Percentiles rank a stretch among this genome's conserved stretches.
phyloP scores from a whole-genome alignment of 768 basidiomycete genomes.

The Panus rudis region DNA sequence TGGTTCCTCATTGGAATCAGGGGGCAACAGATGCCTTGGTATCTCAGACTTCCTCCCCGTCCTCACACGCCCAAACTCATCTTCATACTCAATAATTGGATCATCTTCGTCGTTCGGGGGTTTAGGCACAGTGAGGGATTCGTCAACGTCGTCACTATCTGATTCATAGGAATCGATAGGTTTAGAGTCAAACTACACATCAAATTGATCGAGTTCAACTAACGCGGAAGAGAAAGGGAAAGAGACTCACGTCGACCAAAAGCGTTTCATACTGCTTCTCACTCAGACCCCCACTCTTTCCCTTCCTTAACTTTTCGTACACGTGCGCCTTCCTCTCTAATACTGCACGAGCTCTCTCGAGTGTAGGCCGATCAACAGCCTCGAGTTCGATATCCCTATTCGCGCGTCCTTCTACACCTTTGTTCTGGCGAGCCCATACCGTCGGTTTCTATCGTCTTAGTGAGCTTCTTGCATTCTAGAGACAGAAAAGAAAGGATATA shows the following conservation, averaged over 20 bases:
- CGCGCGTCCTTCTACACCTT: conserved; percentile 60
- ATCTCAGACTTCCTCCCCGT: conserved; percentile 69
- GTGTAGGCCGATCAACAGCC: conserved; percentile 56
- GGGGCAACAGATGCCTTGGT: conserved; percentile 53
- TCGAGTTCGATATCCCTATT: conserved; percentile 67
- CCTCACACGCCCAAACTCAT: conserved; percentile 78
- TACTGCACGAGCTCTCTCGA: conserved; percentile 64
- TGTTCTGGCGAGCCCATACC: conserved; percentile 70
- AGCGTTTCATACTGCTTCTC: conserved; percentile 68
- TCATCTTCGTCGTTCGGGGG: conserved; percentile 48
- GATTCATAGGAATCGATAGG: conserved; percentile 46
- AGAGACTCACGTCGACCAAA: conserved; percentile 64
- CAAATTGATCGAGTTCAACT: conserved; percentile 18
- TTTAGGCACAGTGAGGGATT: conserved; percentile 60
- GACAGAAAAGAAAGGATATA: not conserved
- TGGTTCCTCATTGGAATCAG: conserved; percentile 33
- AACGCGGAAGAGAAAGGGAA: conserved; percentile 1
- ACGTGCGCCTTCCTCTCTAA: conserved; percentile 75
- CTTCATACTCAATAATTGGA: conserved; percentile 78
- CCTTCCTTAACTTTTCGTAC: conserved; percentile 72
- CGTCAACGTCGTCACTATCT: conserved; percentile 74
- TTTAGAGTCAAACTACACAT: conserved; percentile 54
- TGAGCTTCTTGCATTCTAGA: not conserved
- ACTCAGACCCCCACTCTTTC: conserved; percentile 70
- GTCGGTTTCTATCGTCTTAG: conserved; percentile 54